Base-by-base conservation (phyloP, 2,329 filamentous ascomycete genomes). In the Colletotrichum filicis region DNA sequence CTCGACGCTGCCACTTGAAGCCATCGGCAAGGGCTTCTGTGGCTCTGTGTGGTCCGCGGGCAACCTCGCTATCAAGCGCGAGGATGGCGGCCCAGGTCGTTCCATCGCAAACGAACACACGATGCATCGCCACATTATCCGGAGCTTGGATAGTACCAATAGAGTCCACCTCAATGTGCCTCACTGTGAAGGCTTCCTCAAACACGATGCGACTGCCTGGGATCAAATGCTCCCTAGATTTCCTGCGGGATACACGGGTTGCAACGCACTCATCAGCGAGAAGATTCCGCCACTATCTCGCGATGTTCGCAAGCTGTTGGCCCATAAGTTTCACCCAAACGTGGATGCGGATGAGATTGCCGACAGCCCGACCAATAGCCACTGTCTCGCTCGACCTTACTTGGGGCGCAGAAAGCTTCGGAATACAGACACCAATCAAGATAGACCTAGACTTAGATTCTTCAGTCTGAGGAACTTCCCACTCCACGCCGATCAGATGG, bases 361-460 rank as follows among this genome's bases (percentile, higher is more conserved):
- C 6, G 55, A 49, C 1, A 81, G 82, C 49, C 65, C 74, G 1
- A 78, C 77, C 5, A 83, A 87, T 61, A 74, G 82, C n/a, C 84
- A 87, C 69, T 90, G 87, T 60, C 78, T 90, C 0, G 77, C 88
- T 12, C 83, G 88, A 1, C 81, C 83, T 0, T 90, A 89, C 61
- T 77, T 90, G 0, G 87, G 87, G 7, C 81, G 79, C 9, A 76
- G 80, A 7, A 74, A 74, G n/a, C 70, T 69, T 16, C 55, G 62
- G 16, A 19, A 26, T n/a, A 16, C 12, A 37, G 26, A 37, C 16
- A 57, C 52, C 14, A 62, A 22, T 1, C 28, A n/a, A 19, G 24
- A 22, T 7, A 24, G 19, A 4, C 61, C 56, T 42, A 11, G 37
- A 57, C 37, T 70, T 26, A 64, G 60, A 8, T 68, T 76, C 63